Evolutionary conservation across 2,329 filamentous ascomycete species (phyloP), one percentile per base, ranked within the genome.

Genomic region (Penicillium polonicum): DNA sequence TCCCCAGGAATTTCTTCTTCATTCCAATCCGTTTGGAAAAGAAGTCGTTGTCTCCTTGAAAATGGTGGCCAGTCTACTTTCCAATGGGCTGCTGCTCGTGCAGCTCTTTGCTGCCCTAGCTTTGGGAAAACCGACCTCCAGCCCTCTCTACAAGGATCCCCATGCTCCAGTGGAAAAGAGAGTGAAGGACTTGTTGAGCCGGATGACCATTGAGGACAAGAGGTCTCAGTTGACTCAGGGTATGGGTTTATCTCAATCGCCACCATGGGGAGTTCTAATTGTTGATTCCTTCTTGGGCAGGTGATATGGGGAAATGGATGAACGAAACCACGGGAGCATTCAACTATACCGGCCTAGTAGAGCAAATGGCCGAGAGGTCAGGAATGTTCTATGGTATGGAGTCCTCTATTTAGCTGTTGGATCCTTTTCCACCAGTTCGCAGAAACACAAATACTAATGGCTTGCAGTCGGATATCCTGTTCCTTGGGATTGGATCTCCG

Each of bases 131-230:
- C 48, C 46, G n/a, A 39, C 54, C 57, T 54, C 42, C 2, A 62
- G 51, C 4, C 71, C 71, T 0, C 55, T 68, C 1, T 90, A 89
- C 80, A 89, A 88, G 69, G 79, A 90, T 68, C 76, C 86, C 5
- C 79, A 78, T 55, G 83, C 85, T 6, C 76, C 84, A 8, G 78
- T 90, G 15, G 85, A 89, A 51, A 83, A 82, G 49, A 81, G 89
- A 58, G 83, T 91, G 12, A 72, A 82, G 10, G 88, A 91, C 70
- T 80, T 92, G 5, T 74, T 92, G 52, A 82, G 83, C 13, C 83
- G 86, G 25, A 92, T 92, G 89, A 90, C 86, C 0, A 82, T 90
- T 54, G 80, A 88, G 67, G 89, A 92, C 59, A 92, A 92, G 76
- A 83, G 85, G 44, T 81, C 86, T 1, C 89, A 91, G 70, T 77